Base-by-base conservation (phyloP, 495 filamentous ascomycete genomes). In the Trichodelitschia bisporula region DNA sequence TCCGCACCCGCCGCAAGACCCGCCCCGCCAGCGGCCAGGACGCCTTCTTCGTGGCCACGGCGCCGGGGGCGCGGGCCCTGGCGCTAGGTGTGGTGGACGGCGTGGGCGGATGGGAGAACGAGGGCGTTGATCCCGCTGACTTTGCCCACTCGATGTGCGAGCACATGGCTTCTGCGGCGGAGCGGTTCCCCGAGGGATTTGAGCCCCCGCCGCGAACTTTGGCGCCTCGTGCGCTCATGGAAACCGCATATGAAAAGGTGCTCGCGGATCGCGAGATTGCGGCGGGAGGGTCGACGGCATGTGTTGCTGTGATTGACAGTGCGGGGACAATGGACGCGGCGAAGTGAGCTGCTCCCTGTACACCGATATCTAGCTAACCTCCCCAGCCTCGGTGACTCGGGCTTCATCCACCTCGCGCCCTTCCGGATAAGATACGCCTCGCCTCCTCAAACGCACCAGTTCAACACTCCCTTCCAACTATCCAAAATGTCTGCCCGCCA, bases 391-490 rank as follows among this genome's bases (percentile, higher is more conserved):
- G 86, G 86, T 36, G 86, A 97, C 52, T 92, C 82, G n/a, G 86
- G 84, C 30, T 93, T 78, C 46, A 64, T 93, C 15, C 68, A 90
- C 28, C 50, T 95, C 32, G 67, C 80, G 15, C 59, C 72, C 19
- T 84, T 79, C 40, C 77, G 73, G 9, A 72, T 95, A 12, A 74
- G 82, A 41, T 62, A 76, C 26, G 68, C 66, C 46, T 86, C 80
- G 3, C 61, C 69, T 20, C 73, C 79, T 15, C 86, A 97, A 48
- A 95, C 78, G 0, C 89, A 97, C 47, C 79, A 74, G 15, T 97
- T 97, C 59, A 97, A 97, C 51, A 93, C 84, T 0, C 86, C 86
- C 2, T 95, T 72, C 50, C 86, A 97, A 51, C 66, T 97, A 13
- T 80, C 78, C 37, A 67, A 91, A 36, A 71, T 92, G 21, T 84